A percentile compares a stretch with the other conserved stretches of the same genome.
phyloP scores from a whole-genome alignment of 148 eudicot species.

The Nyssa sinensis region DNA sequence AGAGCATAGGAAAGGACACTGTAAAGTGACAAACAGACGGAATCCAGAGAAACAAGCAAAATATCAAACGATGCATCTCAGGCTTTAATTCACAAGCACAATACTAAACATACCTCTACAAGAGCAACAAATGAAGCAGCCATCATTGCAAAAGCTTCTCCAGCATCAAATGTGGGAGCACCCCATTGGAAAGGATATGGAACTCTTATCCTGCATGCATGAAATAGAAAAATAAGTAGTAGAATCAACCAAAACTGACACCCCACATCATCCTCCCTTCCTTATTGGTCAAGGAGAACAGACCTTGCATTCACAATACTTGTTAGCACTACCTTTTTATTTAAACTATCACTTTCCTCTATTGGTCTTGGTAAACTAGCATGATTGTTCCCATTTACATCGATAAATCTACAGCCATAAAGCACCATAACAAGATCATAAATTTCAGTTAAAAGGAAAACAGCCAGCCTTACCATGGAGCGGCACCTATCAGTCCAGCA shows the following conservation, averaged over 20 bases:
- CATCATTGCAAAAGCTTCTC: conserved; percentile 95
- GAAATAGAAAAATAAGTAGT: background rate
- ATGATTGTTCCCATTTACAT: background rate
- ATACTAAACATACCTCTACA: conserved; percentile 48
- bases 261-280: too few relatives aligned
- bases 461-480: conserved; percentile 55
- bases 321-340: background rate
- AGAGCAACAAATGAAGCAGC: conserved; percentile 71
- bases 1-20: background rate
- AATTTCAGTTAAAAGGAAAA: background rate
- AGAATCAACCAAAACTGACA: background rate
- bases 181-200: conserved; percentile 95
- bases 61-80: background rate
- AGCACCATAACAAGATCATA: background rate
- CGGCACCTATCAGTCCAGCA: conserved; percentile 62
- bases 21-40: background rate
- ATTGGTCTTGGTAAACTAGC: too few relatives aligned
- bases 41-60: background rate
- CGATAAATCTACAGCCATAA: background rate
- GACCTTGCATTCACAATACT: background rate
- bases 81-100: background rate
- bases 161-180: conserved; percentile 75
- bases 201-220: conserved; percentile 51
- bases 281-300: background rate
- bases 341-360: background rate